A percentile compares a stretch with the other conserved stretches of the same genome.
Evolutionary conservation across 352 stramenopile species (phyloP).

Genomic region (Globisporangium mamillatum): DNA sequence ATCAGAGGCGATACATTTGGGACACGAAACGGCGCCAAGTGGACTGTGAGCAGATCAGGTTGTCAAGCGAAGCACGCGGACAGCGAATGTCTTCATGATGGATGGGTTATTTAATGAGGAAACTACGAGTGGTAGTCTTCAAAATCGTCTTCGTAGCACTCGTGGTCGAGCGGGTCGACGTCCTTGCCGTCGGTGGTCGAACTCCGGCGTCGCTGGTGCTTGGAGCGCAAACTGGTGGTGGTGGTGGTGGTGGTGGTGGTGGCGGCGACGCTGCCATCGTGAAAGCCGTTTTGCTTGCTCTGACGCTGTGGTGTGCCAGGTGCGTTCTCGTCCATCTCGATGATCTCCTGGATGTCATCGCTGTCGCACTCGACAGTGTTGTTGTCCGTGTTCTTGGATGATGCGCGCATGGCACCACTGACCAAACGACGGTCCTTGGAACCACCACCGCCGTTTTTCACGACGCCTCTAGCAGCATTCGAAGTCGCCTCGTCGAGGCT

Average conservation of each 20-base stretch:
- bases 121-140: conserved; percentile 46
- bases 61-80: neutral
- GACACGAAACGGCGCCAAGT: conserved; percentile 2
- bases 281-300: conserved; percentile 7
- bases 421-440: conserved; percentile 3
- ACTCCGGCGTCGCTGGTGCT: conserved; percentile 3
- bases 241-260: no score
- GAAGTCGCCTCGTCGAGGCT: conserved; percentile 10
- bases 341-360: conserved; percentile 82
- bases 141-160: conserved; percentile 82
- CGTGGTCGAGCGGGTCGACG: conserved; percentile 44
- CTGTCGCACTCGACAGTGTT: conserved; percentile 58
- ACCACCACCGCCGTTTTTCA: neutral
- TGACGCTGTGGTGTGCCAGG: conserved; percentile 4
- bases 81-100: neutral
- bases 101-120: neutral
- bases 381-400: conserved; percentile 24
- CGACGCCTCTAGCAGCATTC: neutral
- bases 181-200: conserved; percentile 14
- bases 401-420: neutral
- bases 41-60: neutral
- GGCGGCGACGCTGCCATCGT: conserved; percentile 5
- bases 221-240: neutral
- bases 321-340: conserved; percentile 49
- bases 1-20: neutral